These are phyloP conservation scores for Trametes sanguinea DNA, from an alignment of 768 basidiomycete genomes.

Conservation along the genomic window DNA sequence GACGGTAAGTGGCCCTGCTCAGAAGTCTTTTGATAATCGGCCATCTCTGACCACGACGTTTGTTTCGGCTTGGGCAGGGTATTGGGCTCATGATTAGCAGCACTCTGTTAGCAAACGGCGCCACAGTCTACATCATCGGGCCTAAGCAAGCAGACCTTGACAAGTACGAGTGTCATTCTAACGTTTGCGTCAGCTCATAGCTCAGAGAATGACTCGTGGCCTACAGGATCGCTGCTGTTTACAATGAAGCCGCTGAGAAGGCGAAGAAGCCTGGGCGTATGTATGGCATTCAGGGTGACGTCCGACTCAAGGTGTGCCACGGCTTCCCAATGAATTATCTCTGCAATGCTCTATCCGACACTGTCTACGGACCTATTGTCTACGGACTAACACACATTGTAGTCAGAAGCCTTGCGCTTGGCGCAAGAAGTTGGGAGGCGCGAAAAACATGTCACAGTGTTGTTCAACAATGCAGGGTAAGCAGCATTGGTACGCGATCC, in stretches of 20 bases:
- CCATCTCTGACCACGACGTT: too few species aligned
- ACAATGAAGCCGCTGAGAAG: conserved; percentile 40
- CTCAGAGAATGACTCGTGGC: too few species aligned
- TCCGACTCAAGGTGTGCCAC: conserved; percentile 40
- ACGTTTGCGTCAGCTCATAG: not conserved
- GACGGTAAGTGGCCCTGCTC: conserved; percentile 34
- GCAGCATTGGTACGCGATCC: not conserved
- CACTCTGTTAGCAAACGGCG: conserved; percentile 49
- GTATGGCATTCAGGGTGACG: conserved; percentile 44
- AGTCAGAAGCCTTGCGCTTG: conserved; percentile 47
- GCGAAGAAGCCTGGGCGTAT: conserved; percentile 37
- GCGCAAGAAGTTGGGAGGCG: conserved; percentile 42
- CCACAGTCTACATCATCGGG: conserved; percentile 51
- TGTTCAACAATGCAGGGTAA: conserved; percentile 53
- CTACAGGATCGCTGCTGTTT: conserved; percentile 36
- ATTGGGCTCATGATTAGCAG: conserved; percentile 54
- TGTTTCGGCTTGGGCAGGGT: conserved; percentile 32
- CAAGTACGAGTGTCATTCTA: conserved; percentile 26
- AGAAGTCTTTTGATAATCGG: too few species aligned
- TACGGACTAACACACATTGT: not conserved
- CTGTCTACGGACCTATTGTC: not conserved
- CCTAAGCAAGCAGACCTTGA: conserved; percentile 45
- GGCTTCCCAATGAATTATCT: too few species aligned
- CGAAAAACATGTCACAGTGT: conserved; percentile 43
- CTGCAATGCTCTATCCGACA: too few species aligned